Base-by-base conservation (phyloP, 2,329 filamentous ascomycete genomes). In the Dactylellina sp. region DNA sequence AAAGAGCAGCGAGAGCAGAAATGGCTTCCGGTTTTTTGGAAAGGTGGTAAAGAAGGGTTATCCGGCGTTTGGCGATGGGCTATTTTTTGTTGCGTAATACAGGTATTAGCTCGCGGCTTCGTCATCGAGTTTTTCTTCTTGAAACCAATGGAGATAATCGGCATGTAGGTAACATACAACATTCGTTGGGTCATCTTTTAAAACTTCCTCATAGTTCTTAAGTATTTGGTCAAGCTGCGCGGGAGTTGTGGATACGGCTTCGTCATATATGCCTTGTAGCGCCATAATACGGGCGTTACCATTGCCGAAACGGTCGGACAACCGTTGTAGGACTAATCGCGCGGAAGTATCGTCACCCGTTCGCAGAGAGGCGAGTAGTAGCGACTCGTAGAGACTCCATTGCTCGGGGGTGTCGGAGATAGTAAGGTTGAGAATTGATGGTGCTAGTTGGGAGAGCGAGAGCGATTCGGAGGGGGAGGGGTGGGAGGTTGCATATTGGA, bases 271-370 rank as follows among this genome's bases (percentile, higher is more conserved):
- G 1, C 94, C 95, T 76, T 87, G 86, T 52, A 98, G 83, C 9
- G 90, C 93, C 86, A 94, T 90, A 56, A 98, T 86, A 77, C 92
- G 89, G 82, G 97, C 92, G 81, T 98, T 96, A 37, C 87, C 85
- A 24, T 86, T 84, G 24, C 94, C 93, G 80, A 99, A 99, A 53
- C 95, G 90, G 71, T 86, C 84, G 2, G 88, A 88, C 49, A 99
- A 85, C 75, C 89, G 87, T 79, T 91, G 87, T 39, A 98, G 85
- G 79, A 91, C 91, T 77, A 88, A 81, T 76, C 88, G 87, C 22
- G 95, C 95, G 22, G 91, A 87, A 76, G 87, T 83, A 78, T 96
- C 90, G 81, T 98, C 91, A 61, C 91, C 91, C 0, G 91, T 93
- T 56, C 91, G 90, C 39, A 99, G 86, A 79, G 91, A 95, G 28